Base-by-base conservation (phyloP, 495 filamentous ascomycete species). In the Neurospora sp. region DNA sequence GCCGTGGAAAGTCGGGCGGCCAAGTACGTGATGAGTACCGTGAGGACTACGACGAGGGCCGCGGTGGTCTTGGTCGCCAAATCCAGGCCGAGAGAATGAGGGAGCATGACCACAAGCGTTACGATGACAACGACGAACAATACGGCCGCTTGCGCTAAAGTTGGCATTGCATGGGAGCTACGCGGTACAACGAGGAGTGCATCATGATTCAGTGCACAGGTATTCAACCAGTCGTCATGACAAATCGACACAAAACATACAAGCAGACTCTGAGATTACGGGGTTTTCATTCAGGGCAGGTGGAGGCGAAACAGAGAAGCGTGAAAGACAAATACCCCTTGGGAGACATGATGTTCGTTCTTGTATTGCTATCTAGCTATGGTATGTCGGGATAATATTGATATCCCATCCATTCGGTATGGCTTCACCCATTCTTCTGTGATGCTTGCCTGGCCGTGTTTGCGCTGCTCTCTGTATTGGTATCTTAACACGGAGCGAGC, bases 11-110 rank as follows among this genome's bases (percentile, higher is more conserved):
- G 81, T 97, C 93, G 71, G 96, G 96, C 71, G 96, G 96, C 37
- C 96, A 99, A 82, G 96, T 99, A 40, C 91, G 96, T 61, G 96
- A 99, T 79, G 96, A 98, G 83, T 99, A 99, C 82, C 89, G 96
- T 8, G 93, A 97, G 76, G 94, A 98, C 80, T 98, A 91, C 78
- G 96, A 99, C 77, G 94, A 96, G 20, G 96, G 96, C 8, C 89
- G 96, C 77, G 96, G 96, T 69, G 96, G 96, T 39, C 73, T 87
- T 44, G 87, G 87, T 2, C 85, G 92, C 68, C 90, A 91, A 70
- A 87, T 92, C 69, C 88, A 88, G 75, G 80, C 85, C 14, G 89
- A 91, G 75, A 84, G 89, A 71, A 80, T 88, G 77, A 89, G 87
- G 76, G 88, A 91, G 68, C 82, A 85, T 69, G 88, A 89, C 72